These are phyloP conservation scores for Truncatella angustata DNA, from an alignment of 2,329 filamentous ascomycete species.

Conservation along the genomic window DNA sequence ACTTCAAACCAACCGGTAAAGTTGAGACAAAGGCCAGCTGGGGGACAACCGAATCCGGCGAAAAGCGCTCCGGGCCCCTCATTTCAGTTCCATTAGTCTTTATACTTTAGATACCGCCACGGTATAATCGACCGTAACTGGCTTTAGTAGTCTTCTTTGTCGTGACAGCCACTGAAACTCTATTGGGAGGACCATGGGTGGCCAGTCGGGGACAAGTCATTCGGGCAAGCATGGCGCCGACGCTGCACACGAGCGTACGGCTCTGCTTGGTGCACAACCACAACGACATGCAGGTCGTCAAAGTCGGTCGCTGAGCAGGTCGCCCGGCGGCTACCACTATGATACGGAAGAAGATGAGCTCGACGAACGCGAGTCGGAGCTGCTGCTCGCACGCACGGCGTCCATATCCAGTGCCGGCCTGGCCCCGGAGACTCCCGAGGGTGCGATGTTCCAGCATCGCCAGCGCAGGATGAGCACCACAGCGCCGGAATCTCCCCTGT, in stretches of 20 bases:
- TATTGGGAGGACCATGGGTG: background rate
- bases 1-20: too few relatives aligned
- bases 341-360: slow-evolving; percentile 13
- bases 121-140: too few relatives aligned
- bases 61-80: too few relatives aligned
- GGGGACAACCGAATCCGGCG: too few relatives aligned
- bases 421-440: slow-evolving; percentile 39
- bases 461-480: slow-evolving; percentile 10
- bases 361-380: slow-evolving; percentile 31
- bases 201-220: background rate
- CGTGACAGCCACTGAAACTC: background rate
- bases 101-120: too few relatives aligned
- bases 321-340: background rate
- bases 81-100: too few relatives aligned
- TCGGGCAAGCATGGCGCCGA: background rate
- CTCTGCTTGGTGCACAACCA: background rate
- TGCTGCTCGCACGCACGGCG: slow-evolving; percentile 38
- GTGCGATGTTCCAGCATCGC: slow-evolving; percentile 37
- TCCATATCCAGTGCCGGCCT: slow-evolving; percentile 35
- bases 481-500: background rate
- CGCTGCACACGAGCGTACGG: background rate
- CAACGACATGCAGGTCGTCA: background rate
- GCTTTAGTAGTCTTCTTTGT: background rate
- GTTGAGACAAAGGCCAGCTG: too few relatives aligned
- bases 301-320: background rate